These are phyloP conservation scores for Boletus vermiculosoides DNA, from an alignment of 768 basidiomycete genomes.

Conservation along the genomic window DNA sequence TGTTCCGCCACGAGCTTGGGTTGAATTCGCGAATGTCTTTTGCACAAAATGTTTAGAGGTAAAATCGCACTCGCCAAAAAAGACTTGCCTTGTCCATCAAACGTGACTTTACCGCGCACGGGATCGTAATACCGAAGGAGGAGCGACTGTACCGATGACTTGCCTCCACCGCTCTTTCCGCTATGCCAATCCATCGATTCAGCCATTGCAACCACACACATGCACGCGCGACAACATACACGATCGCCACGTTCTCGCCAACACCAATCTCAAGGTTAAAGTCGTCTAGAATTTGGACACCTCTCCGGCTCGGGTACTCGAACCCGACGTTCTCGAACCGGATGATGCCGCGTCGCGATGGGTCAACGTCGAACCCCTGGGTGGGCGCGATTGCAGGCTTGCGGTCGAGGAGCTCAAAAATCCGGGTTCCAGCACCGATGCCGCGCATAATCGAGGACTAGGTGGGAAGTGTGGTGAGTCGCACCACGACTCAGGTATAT, in stretches of 20 bases:
- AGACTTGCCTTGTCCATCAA: conserved; percentile 74
- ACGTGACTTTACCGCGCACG: conserved; percentile 75
- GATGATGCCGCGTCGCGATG: conserved; percentile 62
- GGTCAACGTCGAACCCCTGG: conserved; percentile 55
- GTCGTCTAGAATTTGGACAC: conserved; percentile 76
- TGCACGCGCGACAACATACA: conserved; percentile 53
- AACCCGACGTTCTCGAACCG: conserved; percentile 84
- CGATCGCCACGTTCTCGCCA: conserved; percentile 88
- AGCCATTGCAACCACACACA: background rate
- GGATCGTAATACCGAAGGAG: conserved; percentile 90
- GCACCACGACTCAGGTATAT: too few species aligned
- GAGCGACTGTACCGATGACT: conserved; percentile 87
- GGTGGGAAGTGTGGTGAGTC: background rate
- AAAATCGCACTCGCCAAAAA: too few species aligned
- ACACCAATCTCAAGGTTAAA: conserved; percentile 78
- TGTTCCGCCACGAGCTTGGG: conserved; percentile 79
- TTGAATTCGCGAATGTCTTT: conserved; percentile 83
- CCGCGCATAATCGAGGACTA: conserved; percentile 96
- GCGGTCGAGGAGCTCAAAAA: conserved; percentile 92
- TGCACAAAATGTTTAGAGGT: conserved; percentile 6
- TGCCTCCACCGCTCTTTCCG: conserved; percentile 91
- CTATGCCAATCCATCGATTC: conserved; percentile 37
- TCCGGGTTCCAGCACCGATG: conserved; percentile 86
- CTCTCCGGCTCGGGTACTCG: conserved; percentile 85
- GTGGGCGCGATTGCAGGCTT: conserved; percentile 68